Conservation (phyloP, 225 moss, liverwort and hornwort species). For the Lunularia cruciata region DNA sequence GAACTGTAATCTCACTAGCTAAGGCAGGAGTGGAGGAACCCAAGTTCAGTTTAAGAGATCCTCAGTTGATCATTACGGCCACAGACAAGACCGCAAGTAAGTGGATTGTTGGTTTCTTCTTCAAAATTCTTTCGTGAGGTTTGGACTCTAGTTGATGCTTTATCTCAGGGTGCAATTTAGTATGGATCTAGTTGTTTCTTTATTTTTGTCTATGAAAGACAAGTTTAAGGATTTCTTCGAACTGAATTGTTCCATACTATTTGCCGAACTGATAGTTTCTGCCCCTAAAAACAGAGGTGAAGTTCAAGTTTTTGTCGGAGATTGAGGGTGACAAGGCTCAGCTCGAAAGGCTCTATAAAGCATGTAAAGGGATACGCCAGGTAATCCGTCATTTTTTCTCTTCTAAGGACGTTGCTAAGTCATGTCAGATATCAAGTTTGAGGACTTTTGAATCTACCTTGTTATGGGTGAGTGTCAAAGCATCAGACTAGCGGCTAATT, state of each 20-base stretch:
- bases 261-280: no score
- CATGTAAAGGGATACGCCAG: conserved; percentile 77
- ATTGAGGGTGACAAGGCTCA: conserved; percentile 82
- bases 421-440: no score
- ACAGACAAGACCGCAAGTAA: conserved; percentile 78
- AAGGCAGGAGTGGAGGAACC: conserved; percentile 87
- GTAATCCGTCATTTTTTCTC: conserved; percentile 32
- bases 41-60: conserved; percentile 68
- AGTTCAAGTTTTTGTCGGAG: conserved; percentile 81
- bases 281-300: conserved; percentile 48
- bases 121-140: background rate
- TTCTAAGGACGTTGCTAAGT: background rate
- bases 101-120: conserved; percentile 1
- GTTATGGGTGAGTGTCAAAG: no score
- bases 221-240: no score
- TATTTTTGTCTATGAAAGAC: no score
- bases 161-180: no score
- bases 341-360: conserved; percentile 70
- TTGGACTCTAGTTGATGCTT: no score
- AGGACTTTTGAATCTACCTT: no score
- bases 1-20: conserved; percentile 65
- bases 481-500: no score
- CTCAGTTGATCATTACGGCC: conserved; percentile 62
- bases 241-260: no score
- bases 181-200: no score